phyloP scores from a whole-genome alignment of 2,329 filamentous ascomycete genomes.

The Neoscytalidium dimidiatum region DNA sequence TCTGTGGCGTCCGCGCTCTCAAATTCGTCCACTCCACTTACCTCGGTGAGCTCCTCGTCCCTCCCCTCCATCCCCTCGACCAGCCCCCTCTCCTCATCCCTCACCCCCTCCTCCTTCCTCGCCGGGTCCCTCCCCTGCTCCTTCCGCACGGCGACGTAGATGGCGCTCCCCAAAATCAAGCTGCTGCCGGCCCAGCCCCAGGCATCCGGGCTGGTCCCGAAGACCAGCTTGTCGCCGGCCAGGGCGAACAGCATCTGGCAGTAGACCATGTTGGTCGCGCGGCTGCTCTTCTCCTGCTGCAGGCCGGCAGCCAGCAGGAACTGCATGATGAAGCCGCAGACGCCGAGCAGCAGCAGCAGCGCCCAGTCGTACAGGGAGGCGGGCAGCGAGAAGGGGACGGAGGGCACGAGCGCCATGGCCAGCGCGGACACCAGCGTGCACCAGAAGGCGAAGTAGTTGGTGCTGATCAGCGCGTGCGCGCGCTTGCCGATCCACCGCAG shows the following conservation, averaged over 20 bases:
- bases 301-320: constrained; percentile 80
- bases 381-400: constrained; percentile 62
- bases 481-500: constrained; percentile 79
- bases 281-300: constrained; percentile 58
- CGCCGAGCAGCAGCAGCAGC: constrained; percentile 67
- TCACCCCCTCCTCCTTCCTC: constrained; percentile 19
- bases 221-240: constrained; percentile 64
- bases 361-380: constrained; percentile 61
- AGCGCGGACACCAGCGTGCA: constrained; percentile 68
- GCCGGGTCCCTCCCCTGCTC: constrained; percentile 34
- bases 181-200: constrained; percentile 63
- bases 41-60: too few relatives aligned
- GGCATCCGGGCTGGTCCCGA: constrained; percentile 59
- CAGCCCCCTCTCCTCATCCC: constrained; percentile 37
- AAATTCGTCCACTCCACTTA: too few relatives aligned
- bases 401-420: constrained; percentile 62
- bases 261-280: constrained; percentile 67
- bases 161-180: constrained; percentile 65
- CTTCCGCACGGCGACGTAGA: constrained; percentile 63
- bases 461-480: constrained; percentile 78
- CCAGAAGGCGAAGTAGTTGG: constrained; percentile 78
- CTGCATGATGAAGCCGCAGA: constrained; percentile 81
- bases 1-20: too few relatives aligned
- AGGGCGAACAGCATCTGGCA: constrained; percentile 71
- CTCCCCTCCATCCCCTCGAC: background rate